Evolutionary conservation across 2,329 filamentous ascomycete species (phyloP).

Genomic region (Nigrograna mackinnonii): DNA sequence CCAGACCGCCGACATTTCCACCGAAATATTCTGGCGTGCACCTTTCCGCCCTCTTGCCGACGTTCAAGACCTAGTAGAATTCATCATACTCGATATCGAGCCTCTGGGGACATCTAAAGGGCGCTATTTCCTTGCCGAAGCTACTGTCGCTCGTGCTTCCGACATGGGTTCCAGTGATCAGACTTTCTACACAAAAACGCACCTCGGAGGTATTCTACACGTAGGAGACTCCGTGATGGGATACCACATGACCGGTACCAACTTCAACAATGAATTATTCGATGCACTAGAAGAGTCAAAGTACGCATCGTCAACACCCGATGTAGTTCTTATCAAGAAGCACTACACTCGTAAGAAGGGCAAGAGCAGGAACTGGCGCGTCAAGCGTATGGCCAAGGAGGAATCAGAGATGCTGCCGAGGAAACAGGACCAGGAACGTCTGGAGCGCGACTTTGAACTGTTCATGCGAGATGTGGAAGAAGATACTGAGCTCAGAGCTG

Average conservation of each 20-base stretch:
- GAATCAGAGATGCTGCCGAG: constrained; percentile 84
- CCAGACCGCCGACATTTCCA: constrained; percentile 83
- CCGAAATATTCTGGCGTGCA: constrained; percentile 84
- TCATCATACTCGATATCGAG: constrained; percentile 94
- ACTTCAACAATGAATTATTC: constrained; percentile 88
- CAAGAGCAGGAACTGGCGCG: constrained; percentile 78
- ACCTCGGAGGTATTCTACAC: constrained; percentile 83
- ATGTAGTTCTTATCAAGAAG: constrained; percentile 97
- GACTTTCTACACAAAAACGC: constrained; percentile 88
- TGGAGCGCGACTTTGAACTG: constrained; percentile 94
- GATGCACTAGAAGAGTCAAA: constrained; percentile 82
- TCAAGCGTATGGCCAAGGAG: constrained; percentile 91
- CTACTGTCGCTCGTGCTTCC: constrained; percentile 81
- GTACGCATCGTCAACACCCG: constrained; percentile 79
- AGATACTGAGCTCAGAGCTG: constrained; percentile 82
- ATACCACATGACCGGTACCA: constrained; percentile 86
- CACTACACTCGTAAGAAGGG: constrained; percentile 80
- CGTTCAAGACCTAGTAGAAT: constrained; percentile 83
- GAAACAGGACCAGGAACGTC: constrained; percentile 83
- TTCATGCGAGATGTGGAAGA: constrained; percentile 97
- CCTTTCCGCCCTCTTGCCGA: constrained; percentile 87
- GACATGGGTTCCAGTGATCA: constrained; percentile 86
- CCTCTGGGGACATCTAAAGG: constrained; percentile 74
- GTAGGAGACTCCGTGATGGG: constrained; percentile 92
- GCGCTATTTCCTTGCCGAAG: constrained; percentile 83